Evolutionary conservation across 2,329 filamentous ascomycete species (phyloP).

Genomic region (Colletotrichum spinosum): DNA sequence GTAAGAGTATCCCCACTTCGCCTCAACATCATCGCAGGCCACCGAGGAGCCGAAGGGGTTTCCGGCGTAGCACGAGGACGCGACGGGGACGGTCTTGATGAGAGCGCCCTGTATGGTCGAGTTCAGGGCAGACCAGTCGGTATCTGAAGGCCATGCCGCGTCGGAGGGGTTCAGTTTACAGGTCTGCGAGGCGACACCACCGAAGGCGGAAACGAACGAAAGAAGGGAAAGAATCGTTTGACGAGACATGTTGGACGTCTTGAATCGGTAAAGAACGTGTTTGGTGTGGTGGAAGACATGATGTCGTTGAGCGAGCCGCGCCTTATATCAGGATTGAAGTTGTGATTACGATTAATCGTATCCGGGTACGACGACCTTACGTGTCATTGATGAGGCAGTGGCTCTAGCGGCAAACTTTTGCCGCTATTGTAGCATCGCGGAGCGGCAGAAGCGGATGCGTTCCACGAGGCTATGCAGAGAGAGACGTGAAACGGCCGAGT

Average conservation of each 20-base stretch:
- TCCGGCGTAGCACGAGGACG: constrained; percentile 56
- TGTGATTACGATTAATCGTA: constrained; percentile 14
- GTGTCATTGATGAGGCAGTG: neutral
- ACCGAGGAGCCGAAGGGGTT: constrained; percentile 15
- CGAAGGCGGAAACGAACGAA: neutral
- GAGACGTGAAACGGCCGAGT: neutral
- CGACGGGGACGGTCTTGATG: constrained; percentile 58
- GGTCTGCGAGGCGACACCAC: constrained; percentile 18
- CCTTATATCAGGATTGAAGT: neutral
- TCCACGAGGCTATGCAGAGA: constrained; percentile 10
- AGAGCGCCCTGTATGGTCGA: constrained; percentile 55
- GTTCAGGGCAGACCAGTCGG: constrained; percentile 56
- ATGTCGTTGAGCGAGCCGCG: too few relatives aligned
- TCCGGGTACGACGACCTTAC: neutral
- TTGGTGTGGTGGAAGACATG: neutral
- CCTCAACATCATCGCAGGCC: constrained; percentile 20
- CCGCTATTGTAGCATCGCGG: too few relatives aligned
- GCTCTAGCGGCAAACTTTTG: too few relatives aligned
- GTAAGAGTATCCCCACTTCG: constrained; percentile 13
- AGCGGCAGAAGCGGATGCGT: neutral
- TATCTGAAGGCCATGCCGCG: constrained; percentile 29
- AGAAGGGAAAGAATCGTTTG: constrained; percentile 9
- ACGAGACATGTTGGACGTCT: constrained; percentile 1
- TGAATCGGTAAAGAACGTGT: neutral
- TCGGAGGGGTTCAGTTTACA: constrained; percentile 23